Evolutionary conservation across 177 flowering plant genomes (phyloP).

Genomic region (Telopea speciosissima): DNA sequence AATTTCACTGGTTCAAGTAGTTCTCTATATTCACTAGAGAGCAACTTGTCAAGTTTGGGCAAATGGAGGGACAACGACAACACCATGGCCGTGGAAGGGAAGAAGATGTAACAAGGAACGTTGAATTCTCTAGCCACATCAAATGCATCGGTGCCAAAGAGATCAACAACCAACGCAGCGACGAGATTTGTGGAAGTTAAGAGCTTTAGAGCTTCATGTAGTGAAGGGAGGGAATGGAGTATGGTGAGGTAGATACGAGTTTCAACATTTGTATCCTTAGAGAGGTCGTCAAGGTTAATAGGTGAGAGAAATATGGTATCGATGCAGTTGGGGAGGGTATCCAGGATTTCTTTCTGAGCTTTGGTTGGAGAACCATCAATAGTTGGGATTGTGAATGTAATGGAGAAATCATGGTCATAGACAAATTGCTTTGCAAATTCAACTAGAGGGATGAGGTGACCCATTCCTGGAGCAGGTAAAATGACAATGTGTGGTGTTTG

Average conservation of each 20-base stretch:
- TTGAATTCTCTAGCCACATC: too few relatives aligned
- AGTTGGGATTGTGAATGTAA: too few relatives aligned
- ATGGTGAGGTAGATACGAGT: slow-evolving; percentile 22
- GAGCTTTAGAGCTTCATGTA: slow-evolving; percentile 15
- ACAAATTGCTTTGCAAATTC: too few relatives aligned
- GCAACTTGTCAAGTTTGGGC: slow-evolving; percentile 21
- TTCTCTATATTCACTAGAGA: slow-evolving; percentile 27
- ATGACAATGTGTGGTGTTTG: slow-evolving; percentile 30
- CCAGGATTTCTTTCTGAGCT: too few relatives aligned
- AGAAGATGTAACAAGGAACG: too few relatives aligned
- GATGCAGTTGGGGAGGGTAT: too few relatives aligned
- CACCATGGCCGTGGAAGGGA: too few relatives aligned
- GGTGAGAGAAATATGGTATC: slow-evolving; percentile 27
- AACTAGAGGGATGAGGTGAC: slow-evolving; percentile 46
- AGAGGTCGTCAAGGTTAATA: slow-evolving; percentile 18
- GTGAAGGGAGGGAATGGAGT: slow-evolving; percentile 22
- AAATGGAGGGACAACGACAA: slow-evolving; percentile 14
- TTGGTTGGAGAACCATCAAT: too few relatives aligned
- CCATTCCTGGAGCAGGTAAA: slow-evolving; percentile 48
- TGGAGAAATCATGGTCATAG: too few relatives aligned
- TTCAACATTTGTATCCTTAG: slow-evolving; percentile 19
- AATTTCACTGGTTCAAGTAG: slow-evolving; percentile 22
- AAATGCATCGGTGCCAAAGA: slow-evolving; percentile 27
- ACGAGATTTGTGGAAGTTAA: slow-evolving; percentile 1
- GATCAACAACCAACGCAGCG: slow-evolving; percentile 23